Evolutionary conservation across 768 basidiomycete species (phyloP).

Genomic region (Omphalotus guepiniiformis): DNA sequence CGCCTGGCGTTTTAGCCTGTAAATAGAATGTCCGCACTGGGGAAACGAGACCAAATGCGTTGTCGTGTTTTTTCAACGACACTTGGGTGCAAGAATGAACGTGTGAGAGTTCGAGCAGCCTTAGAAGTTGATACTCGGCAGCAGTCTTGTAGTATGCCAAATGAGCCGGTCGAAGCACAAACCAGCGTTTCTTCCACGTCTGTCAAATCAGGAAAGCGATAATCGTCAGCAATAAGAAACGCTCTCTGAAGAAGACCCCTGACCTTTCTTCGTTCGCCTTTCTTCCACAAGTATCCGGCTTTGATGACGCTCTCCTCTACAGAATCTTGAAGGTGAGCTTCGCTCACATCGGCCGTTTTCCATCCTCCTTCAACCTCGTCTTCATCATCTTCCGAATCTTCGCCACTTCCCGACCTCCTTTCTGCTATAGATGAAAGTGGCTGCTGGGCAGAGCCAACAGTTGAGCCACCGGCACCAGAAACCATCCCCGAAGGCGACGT

Average conservation of each 20-base stretch:
- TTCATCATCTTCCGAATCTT: conserved; percentile 76
- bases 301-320: conserved; percentile 74
- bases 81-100: conserved; percentile 89
- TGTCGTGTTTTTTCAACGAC: conserved; percentile 80
- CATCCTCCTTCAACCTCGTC: conserved; percentile 65
- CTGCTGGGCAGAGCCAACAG: conserved; percentile 35
- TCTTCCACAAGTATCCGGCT: conserved; percentile 95
- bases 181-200: conserved; percentile 99
- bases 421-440: conserved; percentile 79
- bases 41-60: conserved; percentile 91
- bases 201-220: conserved; percentile 26
- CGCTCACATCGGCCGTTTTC: conserved; percentile 47
- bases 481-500: conserved; percentile 31
- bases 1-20: conserved; percentile 67
- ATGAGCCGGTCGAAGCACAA: conserved; percentile 88
- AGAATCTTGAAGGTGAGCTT: conserved; percentile 38
- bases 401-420: conserved; percentile 62
- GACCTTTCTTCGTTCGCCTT: conserved; percentile 96
- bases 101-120: conserved; percentile 80
- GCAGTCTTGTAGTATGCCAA: conserved; percentile 96
- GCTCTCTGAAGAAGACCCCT: conserved; percentile 17
- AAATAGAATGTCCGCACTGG: conserved; percentile 88
- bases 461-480: conserved; percentile 21
- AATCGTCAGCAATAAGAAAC: conserved; percentile 1
- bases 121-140: conserved; percentile 89